Evolutionary conservation across 2,329 filamentous ascomycete species (phyloP).

Genomic region (Microcyclospora pomicola): DNA sequence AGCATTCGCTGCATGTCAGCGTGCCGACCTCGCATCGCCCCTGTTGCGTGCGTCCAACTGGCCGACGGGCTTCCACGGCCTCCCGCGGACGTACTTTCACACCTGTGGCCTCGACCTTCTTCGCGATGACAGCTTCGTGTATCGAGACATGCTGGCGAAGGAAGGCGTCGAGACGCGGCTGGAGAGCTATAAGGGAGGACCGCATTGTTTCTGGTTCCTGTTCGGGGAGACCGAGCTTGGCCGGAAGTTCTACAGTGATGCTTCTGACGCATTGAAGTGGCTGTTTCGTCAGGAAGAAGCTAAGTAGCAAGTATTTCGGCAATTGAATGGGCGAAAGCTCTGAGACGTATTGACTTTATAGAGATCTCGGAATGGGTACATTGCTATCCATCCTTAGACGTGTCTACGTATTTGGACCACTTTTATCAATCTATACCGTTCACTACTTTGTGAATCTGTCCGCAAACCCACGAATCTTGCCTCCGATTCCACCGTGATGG

Average conservation of each 20-base stretch:
- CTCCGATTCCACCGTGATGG: conserved; percentile 5
- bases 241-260: conserved; percentile 14
- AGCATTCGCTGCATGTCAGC: conserved; percentile 5
- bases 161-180: conserved; percentile 7
- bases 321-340: conserved; percentile 2
- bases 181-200: conserved; percentile 14
- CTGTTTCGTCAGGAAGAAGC: conserved; percentile 6
- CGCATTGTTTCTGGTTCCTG: conserved; percentile 26
- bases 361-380: background rate
- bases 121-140: conserved; percentile 7
- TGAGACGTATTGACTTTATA: background rate
- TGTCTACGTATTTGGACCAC: no score
- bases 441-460: conserved; percentile 8
- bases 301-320: background rate
- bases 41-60: conserved; percentile 4
- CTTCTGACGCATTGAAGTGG: conserved; percentile 21
- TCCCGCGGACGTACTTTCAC: conserved; percentile 8
- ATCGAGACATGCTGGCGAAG: conserved; percentile 4
- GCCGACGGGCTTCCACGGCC: conserved; percentile 1
- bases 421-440: no score
- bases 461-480: conserved; percentile 10
- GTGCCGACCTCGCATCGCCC: conserved; percentile 4
- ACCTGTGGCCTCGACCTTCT: conserved; percentile 8
- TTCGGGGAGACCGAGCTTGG: conserved; percentile 17
- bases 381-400: background rate